Evolutionary conservation across 805 yeast species (phyloP), one percentile per base, ranked within the genome.

Genomic region (Lachancea dasiensis): DNA sequence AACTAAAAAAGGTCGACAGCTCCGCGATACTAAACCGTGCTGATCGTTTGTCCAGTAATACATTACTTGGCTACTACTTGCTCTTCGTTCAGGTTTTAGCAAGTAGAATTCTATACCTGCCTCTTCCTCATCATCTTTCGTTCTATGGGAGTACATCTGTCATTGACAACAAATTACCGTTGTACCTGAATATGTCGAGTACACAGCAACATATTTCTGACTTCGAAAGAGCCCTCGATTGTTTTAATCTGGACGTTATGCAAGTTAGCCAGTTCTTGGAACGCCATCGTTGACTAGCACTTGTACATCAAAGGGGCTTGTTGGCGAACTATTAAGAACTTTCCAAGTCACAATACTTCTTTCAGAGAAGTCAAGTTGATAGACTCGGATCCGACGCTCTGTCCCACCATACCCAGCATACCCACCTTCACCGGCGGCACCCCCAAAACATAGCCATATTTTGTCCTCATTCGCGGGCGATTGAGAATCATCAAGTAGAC

Each of bases 401-500:
- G 81, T 85, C 2, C 89, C 90, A 1, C 87, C 90, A 51, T 87
- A 86, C 0, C 97, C 97, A 6, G 82, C 97, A 56, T 92, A 92
- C 0, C 96, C 97, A 27, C 97, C 98, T 62, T 86, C 94, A 11
- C 97, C 98, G 4, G 75, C 71, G 1, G 79, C 94, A 18, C 98
- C 98, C 3, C 95, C 98, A 55, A 86, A 87, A 54, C 98, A 92
- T 23, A 92, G 64, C 95, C 95, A 86, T 22, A 81, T 61, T 39
- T 63, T 63, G 50, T 68, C 58, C 21, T 44, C 36, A 9, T 46
- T 52, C n/a, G 48, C 48, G 10, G 34, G 30, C 6, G 49, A 42
- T 2, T 54, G 49, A n/a, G 64, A 56, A 16, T 65, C 58, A 47
- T 83, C 82, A 36, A 69, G 61, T 42, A 85, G 61, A 61, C 98